Evolutionary conservation across 441 rosid species (phyloP).

Genomic region (Metrosideros polymorpha): DNA sequence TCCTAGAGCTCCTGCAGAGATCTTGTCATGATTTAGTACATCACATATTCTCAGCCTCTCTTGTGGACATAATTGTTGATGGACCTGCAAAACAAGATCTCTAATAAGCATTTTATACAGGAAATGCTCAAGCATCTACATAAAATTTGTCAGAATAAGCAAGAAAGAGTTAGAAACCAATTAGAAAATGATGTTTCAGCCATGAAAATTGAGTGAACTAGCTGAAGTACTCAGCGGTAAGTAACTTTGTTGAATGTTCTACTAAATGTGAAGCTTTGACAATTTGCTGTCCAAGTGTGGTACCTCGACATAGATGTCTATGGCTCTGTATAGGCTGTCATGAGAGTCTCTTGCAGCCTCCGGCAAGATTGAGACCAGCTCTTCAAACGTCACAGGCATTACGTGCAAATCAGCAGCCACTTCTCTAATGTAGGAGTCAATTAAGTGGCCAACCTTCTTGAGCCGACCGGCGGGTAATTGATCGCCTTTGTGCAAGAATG

Average conservation of each 20-base stretch:
- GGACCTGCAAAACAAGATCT: slow-evolving; percentile 23
- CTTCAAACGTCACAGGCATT: slow-evolving; percentile 25
- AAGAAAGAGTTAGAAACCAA: neutral
- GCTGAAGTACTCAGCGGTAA: neutral
- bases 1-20: slow-evolving; percentile 21
- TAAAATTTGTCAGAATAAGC: neutral
- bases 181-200: neutral
- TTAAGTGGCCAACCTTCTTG: slow-evolving; percentile 30
- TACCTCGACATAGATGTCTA: slow-evolving; percentile 49
- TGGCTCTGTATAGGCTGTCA: slow-evolving; percentile 34
- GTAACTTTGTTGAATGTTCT: neutral
- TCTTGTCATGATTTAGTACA: slow-evolving; percentile 31
- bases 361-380: slow-evolving; percentile 24
- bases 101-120: neutral
- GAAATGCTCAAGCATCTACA: neutral
- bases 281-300: neutral
- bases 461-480: neutral
- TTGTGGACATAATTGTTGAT: slow-evolving; percentile 19
- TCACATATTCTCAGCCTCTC: slow-evolving; percentile 27
- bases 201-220: neutral
- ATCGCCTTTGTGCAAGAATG: slow-evolving; percentile 12
- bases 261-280: neutral
- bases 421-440: slow-evolving; percentile 37
- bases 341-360: slow-evolving; percentile 32
- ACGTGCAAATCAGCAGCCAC: slow-evolving; percentile 38